Evolutionary conservation across 495 filamentous ascomycete genomes (phyloP).

Genomic region (Podospora bellae-mahoneyi): DNA sequence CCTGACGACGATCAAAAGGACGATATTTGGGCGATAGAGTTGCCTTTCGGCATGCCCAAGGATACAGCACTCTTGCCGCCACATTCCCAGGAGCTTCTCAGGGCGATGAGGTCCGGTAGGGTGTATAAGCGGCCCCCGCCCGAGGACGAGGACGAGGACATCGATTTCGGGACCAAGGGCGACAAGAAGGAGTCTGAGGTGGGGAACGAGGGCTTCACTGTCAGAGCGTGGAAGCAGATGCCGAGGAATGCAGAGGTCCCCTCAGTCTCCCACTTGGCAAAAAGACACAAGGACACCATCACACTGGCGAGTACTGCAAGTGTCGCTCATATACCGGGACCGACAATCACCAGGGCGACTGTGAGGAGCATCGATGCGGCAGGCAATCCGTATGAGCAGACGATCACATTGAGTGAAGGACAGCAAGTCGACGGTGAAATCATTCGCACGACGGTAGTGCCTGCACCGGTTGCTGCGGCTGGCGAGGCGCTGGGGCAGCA

Average conservation of each 20-base stretch:
- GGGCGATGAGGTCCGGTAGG: conserved; percentile 71
- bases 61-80: conserved; percentile 77
- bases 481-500: conserved; percentile 27
- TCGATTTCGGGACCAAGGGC: conserved; percentile 31
- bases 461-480: conserved; percentile 32
- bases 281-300: conserved; percentile 70
- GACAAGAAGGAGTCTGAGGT: conserved; percentile 49
- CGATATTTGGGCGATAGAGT: conserved; percentile 55
- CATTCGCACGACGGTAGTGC: conserved; percentile 53
- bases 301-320: conserved; percentile 44
- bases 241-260: conserved; percentile 72
- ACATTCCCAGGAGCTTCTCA: conserved; percentile 78
- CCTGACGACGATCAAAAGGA: conserved; percentile 50
- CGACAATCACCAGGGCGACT: conserved; percentile 66
- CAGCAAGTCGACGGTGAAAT: conserved; percentile 80
- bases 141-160: conserved; percentile 51
- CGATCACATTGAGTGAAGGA: conserved; percentile 75
- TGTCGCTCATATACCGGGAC: conserved; percentile 40
- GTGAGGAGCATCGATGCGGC: conserved; percentile 72
- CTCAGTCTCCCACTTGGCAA: conserved; percentile 78
- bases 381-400: conserved; percentile 76
- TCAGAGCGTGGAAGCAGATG: conserved; percentile 74
- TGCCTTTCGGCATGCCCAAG: conserved; percentile 73
- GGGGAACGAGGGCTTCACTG: conserved; percentile 59
- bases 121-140: conserved; percentile 59